Conservation (phyloP, 371 early-diverging fungal species). For the Mortierella sp. region DNA sequence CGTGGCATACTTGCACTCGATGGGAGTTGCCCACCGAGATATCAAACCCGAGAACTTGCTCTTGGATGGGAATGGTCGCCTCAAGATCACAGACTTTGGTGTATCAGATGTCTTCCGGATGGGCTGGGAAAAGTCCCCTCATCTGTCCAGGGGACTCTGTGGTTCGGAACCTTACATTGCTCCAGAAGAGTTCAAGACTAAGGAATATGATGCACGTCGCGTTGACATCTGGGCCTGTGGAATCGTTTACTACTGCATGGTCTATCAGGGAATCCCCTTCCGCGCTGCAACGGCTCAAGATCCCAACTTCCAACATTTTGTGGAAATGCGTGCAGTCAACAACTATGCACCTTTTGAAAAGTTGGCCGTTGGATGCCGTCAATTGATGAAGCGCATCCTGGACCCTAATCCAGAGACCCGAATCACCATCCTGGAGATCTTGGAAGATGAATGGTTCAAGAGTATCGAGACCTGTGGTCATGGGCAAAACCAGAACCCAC, state of each 20-base stretch:
- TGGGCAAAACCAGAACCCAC: constrained; percentile 51
- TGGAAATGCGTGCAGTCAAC: constrained; percentile 61
- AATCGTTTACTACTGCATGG: constrained; percentile 86
- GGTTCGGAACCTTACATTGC: constrained; percentile 94
- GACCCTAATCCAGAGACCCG: constrained; percentile 83
- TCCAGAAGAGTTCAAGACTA: constrained; percentile 79
- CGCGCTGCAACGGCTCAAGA: constrained; percentile 76
- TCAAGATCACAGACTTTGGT: constrained; percentile 99
- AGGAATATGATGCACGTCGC: constrained; percentile 82
- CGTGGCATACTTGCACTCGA: constrained; percentile 87
- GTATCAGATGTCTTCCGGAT: constrained; percentile 93
- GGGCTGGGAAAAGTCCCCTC: constrained; percentile 74
- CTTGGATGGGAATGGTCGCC: constrained; percentile 78
- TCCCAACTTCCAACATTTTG: constrained; percentile 67
- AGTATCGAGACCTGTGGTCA: constrained; percentile 62
- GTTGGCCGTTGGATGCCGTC: constrained; percentile 61
- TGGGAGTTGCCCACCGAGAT: constrained; percentile 95
- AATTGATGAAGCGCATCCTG: constrained; percentile 79
- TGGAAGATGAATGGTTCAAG: constrained; percentile 78
- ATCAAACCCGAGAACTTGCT: constrained; percentile 95
- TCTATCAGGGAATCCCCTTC: constrained; percentile 82
- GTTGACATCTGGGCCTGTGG: constrained; percentile 90
- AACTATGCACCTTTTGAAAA: constrained; percentile 71
- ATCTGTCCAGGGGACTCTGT: constrained; percentile 81
- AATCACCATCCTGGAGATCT: constrained; percentile 66